A percentile compares a stretch with the other conserved stretches of the same genome.
These are phyloP conservation scores for Secale cereale DNA, from an alignment of 176 grass and related monocot genomes.

Conservation along the genomic window DNA sequence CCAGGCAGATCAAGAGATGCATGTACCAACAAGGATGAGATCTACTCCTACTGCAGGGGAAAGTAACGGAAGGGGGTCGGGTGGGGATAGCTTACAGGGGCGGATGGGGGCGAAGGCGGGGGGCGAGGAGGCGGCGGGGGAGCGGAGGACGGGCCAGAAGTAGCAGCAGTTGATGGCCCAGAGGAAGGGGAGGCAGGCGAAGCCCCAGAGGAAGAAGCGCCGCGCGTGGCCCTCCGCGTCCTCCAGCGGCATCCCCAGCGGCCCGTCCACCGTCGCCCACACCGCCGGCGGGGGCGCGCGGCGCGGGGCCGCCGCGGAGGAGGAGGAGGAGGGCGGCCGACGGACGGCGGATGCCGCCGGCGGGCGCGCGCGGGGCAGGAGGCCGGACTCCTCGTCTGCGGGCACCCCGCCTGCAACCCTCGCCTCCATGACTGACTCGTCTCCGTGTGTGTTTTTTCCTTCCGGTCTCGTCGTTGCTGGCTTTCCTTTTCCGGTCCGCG, in stretches of 20 bases:
- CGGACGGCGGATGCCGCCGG: neutral
- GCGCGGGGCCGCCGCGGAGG: conserved; percentile 5
- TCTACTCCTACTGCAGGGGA: neutral
- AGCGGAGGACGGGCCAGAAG: conserved; percentile 88
- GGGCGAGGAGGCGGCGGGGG: conserved; percentile 23
- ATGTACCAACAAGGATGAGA: neutral
- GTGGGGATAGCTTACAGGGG: conserved; percentile 43
- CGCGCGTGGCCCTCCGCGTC: conserved; percentile 67
- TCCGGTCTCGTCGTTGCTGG: too few species aligned
- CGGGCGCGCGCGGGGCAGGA: conserved; percentile 16
- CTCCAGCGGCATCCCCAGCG: conserved; percentile 70
- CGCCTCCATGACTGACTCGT: conserved; percentile 32
- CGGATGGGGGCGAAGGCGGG: conserved; percentile 58
- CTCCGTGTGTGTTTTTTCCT: neutral
- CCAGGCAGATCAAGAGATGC: neutral
- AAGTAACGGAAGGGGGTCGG: neutral
- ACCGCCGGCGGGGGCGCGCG: conserved; percentile 11
- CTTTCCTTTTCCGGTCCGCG: neutral
- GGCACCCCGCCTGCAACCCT: conserved; percentile 38
- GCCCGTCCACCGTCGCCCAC: conserved; percentile 84
- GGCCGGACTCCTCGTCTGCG: conserved; percentile 50
- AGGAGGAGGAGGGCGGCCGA: neutral
- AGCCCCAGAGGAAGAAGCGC: conserved; percentile 88
- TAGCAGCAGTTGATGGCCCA: conserved; percentile 98
- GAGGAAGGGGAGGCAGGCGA: conserved; percentile 84